Evolutionary conservation across 1,139 yeast genomes (phyloP).

Genomic region (Taphrina betulina): DNA sequence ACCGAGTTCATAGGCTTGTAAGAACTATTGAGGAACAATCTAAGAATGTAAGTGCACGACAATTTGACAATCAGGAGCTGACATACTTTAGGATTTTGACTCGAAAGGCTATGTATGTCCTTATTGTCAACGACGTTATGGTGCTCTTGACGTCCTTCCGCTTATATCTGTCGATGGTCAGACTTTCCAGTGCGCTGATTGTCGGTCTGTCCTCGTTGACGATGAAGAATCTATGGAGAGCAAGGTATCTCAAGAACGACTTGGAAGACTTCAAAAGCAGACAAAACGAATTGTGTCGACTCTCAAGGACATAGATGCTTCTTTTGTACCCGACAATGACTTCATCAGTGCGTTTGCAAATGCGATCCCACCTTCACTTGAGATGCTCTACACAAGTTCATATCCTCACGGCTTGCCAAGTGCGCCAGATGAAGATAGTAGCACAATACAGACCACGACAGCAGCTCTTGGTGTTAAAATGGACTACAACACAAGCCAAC

Average conservation of each 20-base stretch:
- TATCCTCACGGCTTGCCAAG: constrained; percentile 35
- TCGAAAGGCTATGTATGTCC: constrained; percentile 95
- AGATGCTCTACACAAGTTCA: constrained; percentile 46
- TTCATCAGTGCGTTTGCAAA: constrained; percentile 47
- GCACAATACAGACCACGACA: constrained; percentile 39
- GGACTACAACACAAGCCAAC: constrained; percentile 67
- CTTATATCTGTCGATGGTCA: constrained; percentile 74
- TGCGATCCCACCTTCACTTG: constrained; percentile 42
- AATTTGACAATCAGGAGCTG: neutral
- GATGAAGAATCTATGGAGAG: constrained; percentile 88
- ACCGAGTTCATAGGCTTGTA: constrained; percentile 91
- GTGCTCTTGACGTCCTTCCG: constrained; percentile 85
- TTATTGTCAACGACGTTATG: constrained; percentile 72
- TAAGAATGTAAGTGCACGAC: constrained; percentile 46
- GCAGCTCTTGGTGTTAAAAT: constrained; percentile 72
- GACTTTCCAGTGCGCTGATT: constrained; percentile 79
- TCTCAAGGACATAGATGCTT: constrained; percentile 81
- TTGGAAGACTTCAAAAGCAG: constrained; percentile 83
- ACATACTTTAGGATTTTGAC: constrained; percentile 60
- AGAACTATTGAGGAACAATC: constrained; percentile 75
- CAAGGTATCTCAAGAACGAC: constrained; percentile 72
- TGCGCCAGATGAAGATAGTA: constrained; percentile 41
- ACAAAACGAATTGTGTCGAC: constrained; percentile 83
- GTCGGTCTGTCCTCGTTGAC: constrained; percentile 72
- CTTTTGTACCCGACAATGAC: constrained; percentile 65